Evolutionary conservation across 1,284 basidiomycete genomes (phyloP).

Genomic region (Tylopilus sp.): DNA sequence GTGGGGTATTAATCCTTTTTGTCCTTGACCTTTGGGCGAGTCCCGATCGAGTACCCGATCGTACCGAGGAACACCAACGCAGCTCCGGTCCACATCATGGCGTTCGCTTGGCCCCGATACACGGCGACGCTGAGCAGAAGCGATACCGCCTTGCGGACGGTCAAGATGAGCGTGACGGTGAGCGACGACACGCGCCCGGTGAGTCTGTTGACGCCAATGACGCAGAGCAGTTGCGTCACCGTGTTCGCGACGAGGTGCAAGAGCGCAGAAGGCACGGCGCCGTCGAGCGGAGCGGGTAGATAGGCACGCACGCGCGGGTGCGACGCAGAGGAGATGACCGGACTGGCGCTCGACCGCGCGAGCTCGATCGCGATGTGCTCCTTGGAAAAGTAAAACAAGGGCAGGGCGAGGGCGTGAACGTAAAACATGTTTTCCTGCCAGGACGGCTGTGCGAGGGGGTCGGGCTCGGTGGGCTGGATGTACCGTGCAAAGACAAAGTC

Average conservation of each 20-base stretch:
- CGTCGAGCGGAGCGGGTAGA: not conserved
- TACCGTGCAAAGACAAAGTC: constrained; percentile 78
- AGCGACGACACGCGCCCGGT: constrained; percentile 77
- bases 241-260: constrained; percentile 76
- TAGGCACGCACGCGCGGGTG: not conserved
- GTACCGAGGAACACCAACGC: constrained; percentile 71
- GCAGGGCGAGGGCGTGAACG: constrained; percentile 72
- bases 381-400: constrained; percentile 65
- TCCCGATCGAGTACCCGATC: constrained; percentile 61
- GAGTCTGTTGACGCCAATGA: constrained; percentile 87
- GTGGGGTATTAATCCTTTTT: constrained; percentile 27
- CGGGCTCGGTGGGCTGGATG: constrained; percentile 37
- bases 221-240: constrained; percentile 83
- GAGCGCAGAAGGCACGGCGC: constrained; percentile 58
- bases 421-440: constrained; percentile 96
- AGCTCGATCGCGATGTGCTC: constrained; percentile 54
- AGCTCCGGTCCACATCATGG: constrained; percentile 66
- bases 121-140: constrained; percentile 72
- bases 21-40: constrained; percentile 17
- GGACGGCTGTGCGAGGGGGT: constrained; percentile 34
- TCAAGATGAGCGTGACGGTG: constrained; percentile 85
- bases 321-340: constrained; percentile 33
- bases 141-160: constrained; percentile 86
- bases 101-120: constrained; percentile 28
- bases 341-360: constrained; percentile 43